phyloP scores from a whole-genome alignment of 2,329 filamentous ascomycete genomes.

The Chaetomiaceae sp. region DNA sequence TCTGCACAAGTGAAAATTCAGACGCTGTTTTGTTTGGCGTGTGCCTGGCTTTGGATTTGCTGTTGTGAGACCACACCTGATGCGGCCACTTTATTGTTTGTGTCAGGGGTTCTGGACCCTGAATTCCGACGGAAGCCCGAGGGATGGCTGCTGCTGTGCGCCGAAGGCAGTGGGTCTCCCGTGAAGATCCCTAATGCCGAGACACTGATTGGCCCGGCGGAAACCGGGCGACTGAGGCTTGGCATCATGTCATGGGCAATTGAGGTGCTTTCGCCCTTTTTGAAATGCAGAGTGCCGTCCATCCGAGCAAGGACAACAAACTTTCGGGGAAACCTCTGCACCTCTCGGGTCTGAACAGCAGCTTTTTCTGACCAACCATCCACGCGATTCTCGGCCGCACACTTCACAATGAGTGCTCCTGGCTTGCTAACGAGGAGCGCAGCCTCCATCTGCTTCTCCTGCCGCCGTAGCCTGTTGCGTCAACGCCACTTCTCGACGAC shows the following conservation, averaged over 20 bases:
- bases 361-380: neutral
- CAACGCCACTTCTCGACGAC: slow-evolving; percentile 41
- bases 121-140: slow-evolving; percentile 1
- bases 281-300: slow-evolving; percentile 7
- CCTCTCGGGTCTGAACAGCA: neutral
- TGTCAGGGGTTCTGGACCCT: neutral
- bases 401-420: slow-evolving; percentile 41
- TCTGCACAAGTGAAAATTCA: neutral
- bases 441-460: slow-evolving; percentile 38
- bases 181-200: slow-evolving; percentile 26
- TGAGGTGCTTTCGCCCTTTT: slow-evolving; percentile 8
- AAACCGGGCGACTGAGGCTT: slow-evolving; percentile 24
- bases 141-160: neutral
- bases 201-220: slow-evolving; percentile 28
- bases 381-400: neutral
- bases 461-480: slow-evolving; percentile 38
- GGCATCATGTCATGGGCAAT: slow-evolving; percentile 24
- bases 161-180: too few species aligned
- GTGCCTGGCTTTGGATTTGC: neutral
- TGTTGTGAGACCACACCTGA: neutral
- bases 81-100: neutral
- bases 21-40: neutral
- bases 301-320: neutral
- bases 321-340: neutral
- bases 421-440: slow-evolving; percentile 33